Conservation (phyloP, 352 stramenopile genomes). For the Blastocystis sp. region DNA sequence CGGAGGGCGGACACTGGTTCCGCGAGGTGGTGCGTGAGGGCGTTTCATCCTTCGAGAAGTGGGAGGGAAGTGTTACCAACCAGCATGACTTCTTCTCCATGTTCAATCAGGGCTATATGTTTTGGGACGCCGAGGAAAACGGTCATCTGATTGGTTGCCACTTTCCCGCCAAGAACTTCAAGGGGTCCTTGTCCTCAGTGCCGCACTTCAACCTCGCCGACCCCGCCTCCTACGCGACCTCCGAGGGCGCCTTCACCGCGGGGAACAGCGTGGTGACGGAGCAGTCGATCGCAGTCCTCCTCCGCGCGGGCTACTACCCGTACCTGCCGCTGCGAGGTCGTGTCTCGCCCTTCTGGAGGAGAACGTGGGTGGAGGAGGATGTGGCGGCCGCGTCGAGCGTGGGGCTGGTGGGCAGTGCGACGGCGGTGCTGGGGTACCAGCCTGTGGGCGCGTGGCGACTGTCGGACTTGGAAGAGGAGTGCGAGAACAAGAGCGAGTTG, state of each 20-base stretch:
- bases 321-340: slow-evolving; percentile 85
- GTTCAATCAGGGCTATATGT: slow-evolving; percentile 82
- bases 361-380: slow-evolving; percentile 83
- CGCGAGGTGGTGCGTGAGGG: slow-evolving; percentile 62
- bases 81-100: slow-evolving; percentile 74
- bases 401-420: slow-evolving; percentile 76
- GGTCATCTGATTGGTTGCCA: slow-evolving; percentile 84
- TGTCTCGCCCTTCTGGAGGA: slow-evolving; percentile 87
- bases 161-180: slow-evolving; percentile 83
- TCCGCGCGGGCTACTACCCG: slow-evolving; percentile 80
- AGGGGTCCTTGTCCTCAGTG: slow-evolving; percentile 77
- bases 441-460: slow-evolving; percentile 83
- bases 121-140: slow-evolving; percentile 80
- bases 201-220: slow-evolving; percentile 76
- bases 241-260: slow-evolving; percentile 75
- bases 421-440: slow-evolving; percentile 81
- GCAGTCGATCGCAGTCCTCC: slow-evolving; percentile 75
- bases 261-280: slow-evolving; percentile 73
- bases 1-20: slow-evolving; percentile 80
- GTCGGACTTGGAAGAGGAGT: slow-evolving; percentile 38
- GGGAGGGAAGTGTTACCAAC: slow-evolving; percentile 65
- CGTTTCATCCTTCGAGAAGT: neutral
- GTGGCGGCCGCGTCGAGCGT: slow-evolving; percentile 77
- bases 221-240: slow-evolving; percentile 74
- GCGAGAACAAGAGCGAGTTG: neutral